These are phyloP conservation scores for Entomortierella beljakovae DNA, from an alignment of 192 early-diverging fungal species.

Conservation along the genomic window DNA sequence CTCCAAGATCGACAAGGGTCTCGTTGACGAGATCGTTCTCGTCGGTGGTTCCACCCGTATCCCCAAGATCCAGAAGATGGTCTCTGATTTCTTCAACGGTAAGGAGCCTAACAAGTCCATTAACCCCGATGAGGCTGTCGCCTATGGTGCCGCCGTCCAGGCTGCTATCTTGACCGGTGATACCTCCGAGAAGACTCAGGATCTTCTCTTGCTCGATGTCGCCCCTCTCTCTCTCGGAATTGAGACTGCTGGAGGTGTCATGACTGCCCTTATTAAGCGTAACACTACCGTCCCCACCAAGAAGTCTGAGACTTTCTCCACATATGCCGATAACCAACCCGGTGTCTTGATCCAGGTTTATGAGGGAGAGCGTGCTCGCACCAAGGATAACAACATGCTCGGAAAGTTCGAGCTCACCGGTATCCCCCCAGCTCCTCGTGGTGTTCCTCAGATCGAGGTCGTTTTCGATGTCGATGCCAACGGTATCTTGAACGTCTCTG, in stretches of 20 bases:
- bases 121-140: constrained; percentile 99
- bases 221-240: constrained; percentile 98
- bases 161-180: constrained; percentile 97
- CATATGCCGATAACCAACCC: constrained; percentile 98
- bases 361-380: constrained; percentile 97
- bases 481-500: constrained; percentile 96
- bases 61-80: constrained; percentile 98
- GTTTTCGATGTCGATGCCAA: constrained; percentile 98
- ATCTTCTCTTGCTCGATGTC: constrained; percentile 94
- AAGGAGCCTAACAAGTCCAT: constrained; percentile 99
- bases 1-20: constrained; percentile 94
- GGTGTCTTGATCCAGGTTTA: constrained; percentile 98
- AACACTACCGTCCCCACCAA: constrained; percentile 98
- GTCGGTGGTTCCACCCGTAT: constrained; percentile 99
- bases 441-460: constrained; percentile 98
- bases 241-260: constrained; percentile 98
- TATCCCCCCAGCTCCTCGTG: constrained; percentile 96
- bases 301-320: constrained; percentile 99
- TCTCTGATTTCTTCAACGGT: constrained; percentile 98
- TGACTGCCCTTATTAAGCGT: constrained; percentile 97
- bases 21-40: constrained; percentile 94
- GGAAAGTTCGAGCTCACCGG: constrained; percentile 98
- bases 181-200: constrained; percentile 96
- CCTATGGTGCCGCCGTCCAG: constrained; percentile 98
- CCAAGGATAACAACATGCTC: constrained; percentile 98